These are phyloP conservation scores for Bathelium albidoporum DNA, from an alignment of 495 filamentous ascomycete species.

Conservation along the genomic window DNA sequence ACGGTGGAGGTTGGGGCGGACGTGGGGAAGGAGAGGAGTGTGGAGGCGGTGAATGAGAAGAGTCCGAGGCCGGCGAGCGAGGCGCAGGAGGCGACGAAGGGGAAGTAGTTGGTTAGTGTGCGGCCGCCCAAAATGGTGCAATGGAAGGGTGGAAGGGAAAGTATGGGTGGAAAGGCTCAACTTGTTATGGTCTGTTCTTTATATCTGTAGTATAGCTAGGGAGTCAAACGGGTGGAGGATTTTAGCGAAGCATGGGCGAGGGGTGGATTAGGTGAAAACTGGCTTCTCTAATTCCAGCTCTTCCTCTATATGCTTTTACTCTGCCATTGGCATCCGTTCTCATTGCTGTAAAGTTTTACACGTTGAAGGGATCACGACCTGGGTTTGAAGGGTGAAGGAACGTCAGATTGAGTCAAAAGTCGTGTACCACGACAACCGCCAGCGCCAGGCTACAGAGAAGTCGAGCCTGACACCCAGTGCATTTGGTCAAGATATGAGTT, in stretches of 20 bases:
- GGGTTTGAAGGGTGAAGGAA: background rate
- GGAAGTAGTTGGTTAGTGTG: constrained; percentile 11
- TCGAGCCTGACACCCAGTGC: constrained; percentile 4
- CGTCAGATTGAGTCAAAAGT: background rate
- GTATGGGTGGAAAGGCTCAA: background rate
- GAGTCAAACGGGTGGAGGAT: background rate
- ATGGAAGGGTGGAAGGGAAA: background rate
- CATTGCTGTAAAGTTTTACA: background rate
- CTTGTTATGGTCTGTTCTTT: no score
- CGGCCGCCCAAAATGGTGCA: no score
- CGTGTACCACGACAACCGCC: background rate
- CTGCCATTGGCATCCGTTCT: background rate
- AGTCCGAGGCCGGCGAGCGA: constrained; percentile 66
- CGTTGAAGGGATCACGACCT: no score
- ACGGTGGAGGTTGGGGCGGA: constrained; percentile 37
- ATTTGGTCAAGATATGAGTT: constrained; percentile 13
- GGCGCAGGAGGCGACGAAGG: constrained; percentile 53
- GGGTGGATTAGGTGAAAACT: background rate
- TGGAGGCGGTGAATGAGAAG: constrained; percentile 40
- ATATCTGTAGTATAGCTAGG: background rate
- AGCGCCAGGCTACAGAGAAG: background rate
- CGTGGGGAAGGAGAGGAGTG: constrained; percentile 53
- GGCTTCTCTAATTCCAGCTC: background rate
- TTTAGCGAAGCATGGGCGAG: background rate
- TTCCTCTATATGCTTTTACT: background rate